Evolutionary conservation across 2,329 filamentous ascomycete genomes (phyloP), one percentile per base, ranked within the genome.

Genomic region (Fusarium sp.): DNA sequence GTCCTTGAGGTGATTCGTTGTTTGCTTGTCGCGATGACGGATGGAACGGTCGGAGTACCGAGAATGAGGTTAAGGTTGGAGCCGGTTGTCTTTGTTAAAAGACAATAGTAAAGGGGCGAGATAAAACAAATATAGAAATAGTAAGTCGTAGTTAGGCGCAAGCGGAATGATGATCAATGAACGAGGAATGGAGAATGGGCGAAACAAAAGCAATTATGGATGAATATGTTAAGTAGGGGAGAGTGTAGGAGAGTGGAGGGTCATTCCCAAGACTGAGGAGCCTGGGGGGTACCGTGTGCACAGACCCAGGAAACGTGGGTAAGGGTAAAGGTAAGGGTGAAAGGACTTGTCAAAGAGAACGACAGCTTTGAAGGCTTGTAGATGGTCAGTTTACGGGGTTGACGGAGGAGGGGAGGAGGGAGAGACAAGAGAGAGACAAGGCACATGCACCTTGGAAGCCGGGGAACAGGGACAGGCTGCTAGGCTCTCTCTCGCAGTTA

Each of bases 261-360:
- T 30, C 28, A 10, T 30, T 30, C 28, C 28, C 40, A 65, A 50
- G 65, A 54, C 49, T 48, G 44, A 60, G 46, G 45, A 51, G 66
- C 58, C 66, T 69, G 66, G 61, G 66, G 65, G 66, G 64, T 56
- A 30, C 61, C 62, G 61, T 59, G 66, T 66, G 66, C 49, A 58
- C 62, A 53, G 66, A 59, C 56, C 45, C 40, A 47, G 49, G 53
- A 46, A 48, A 63, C 28, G 28, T 62, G 61, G 62, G 35, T 62
- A 59, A 65, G 65, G 64, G 60, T 51, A 37, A 30, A 30, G 28
- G 28, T 30, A 30, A 30, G 10, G 28, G 26, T 28, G 26, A 24
- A 11, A 28, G 28, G 28, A 30, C 9, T 30, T 30, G 28, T 30
- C 28, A 30, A 30, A 30, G 10, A 30, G 11, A 30, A 30, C 28